A percentile compares a stretch with the other conserved stretches of the same genome.
Conservation (phyloP, 2,329 filamentous ascomycete species). For the Hysterium pulicare region DNA sequence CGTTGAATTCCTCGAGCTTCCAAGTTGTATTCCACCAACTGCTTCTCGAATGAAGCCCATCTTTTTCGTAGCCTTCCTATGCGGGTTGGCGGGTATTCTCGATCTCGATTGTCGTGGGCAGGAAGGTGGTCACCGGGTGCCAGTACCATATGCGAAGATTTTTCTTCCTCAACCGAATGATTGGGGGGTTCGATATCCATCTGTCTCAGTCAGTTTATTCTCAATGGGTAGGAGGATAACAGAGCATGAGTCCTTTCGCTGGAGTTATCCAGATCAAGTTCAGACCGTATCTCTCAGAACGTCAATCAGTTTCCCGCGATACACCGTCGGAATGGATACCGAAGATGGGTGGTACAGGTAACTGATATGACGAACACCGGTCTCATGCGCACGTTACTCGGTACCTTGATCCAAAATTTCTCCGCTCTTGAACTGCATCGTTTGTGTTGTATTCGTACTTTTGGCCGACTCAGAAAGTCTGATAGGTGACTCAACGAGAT, state of each 20-base stretch:
- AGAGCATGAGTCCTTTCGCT: slow-evolving; percentile 55
- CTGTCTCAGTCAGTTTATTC: slow-evolving; percentile 35
- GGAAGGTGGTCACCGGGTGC: slow-evolving; percentile 24
- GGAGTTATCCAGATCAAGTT: slow-evolving; percentile 55
- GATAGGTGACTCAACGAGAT: too few species aligned
- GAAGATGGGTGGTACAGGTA: background rate
- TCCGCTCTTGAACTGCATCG: slow-evolving; percentile 33
- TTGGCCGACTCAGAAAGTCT: too few species aligned
- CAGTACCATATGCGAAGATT: slow-evolving; percentile 18
- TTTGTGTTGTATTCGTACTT: slow-evolving; percentile 25
- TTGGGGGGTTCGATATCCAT: slow-evolving; percentile 20
- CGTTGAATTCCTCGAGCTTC: slow-evolving; percentile 61
- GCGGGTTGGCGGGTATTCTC: slow-evolving; percentile 4
- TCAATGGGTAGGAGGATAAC: slow-evolving; percentile 13
- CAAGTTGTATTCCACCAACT: slow-evolving; percentile 51
- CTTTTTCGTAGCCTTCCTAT: slow-evolving; percentile 13
- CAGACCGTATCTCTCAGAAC: slow-evolving; percentile 54
- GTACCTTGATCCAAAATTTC: slow-evolving; percentile 36
- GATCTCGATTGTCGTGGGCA: slow-evolving; percentile 9
- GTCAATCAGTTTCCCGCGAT: slow-evolving; percentile 5
- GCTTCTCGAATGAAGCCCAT: slow-evolving; percentile 38
- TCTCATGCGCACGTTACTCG: slow-evolving; percentile 33
- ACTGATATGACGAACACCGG: slow-evolving; percentile 30
- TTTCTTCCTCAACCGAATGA: slow-evolving; percentile 17
- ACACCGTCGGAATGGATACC: background rate